phyloP scores from a whole-genome alignment of 257 asterid species.

The Plantago major region DNA sequence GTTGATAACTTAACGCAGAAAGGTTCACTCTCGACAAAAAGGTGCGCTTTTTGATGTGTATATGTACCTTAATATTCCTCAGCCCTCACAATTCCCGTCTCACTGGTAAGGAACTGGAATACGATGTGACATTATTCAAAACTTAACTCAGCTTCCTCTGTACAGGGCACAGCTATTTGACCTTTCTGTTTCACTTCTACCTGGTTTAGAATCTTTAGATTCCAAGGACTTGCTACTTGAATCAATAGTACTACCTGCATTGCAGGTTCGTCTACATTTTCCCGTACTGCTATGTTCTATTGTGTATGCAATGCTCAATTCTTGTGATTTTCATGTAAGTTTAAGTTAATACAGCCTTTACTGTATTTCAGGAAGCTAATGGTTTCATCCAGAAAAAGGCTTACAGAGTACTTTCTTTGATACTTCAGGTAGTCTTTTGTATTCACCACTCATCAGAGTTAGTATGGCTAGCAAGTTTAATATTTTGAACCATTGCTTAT shows the following conservation, averaged over 20 bases:
- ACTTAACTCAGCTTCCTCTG: slow-evolving; percentile 12
- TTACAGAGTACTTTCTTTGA: slow-evolving; percentile 66
- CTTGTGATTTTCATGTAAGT: neutral
- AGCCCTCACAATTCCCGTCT: slow-evolving; percentile 5
- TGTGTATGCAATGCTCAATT: slow-evolving; percentile 12
- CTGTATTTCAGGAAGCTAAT: slow-evolving; percentile 60
- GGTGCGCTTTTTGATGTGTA: slow-evolving; percentile 38
- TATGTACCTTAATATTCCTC: neutral
- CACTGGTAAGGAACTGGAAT: slow-evolving; percentile 8
- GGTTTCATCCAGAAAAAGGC: slow-evolving; percentile 89
- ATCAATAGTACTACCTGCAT: slow-evolving; percentile 50
- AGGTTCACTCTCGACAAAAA: slow-evolving; percentile 41
- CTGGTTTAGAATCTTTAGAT: slow-evolving; percentile 80
- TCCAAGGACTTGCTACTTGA: slow-evolving; percentile 52
- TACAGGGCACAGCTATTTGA: slow-evolving; percentile 79
- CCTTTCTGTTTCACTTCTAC: slow-evolving; percentile 78
- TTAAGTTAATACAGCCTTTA: slow-evolving; percentile 4
- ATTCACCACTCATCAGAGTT: neutral
- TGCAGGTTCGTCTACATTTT: slow-evolving; percentile 50
- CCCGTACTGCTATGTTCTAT: neutral
- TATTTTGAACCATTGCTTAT: too few species aligned
- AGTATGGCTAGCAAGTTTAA: neutral
- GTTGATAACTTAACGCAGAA: slow-evolving; percentile 48
- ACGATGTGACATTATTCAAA: neutral
- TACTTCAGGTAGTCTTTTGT: slow-evolving; percentile 54